Percentiles rank a stretch among this genome's conserved stretches.
These are phyloP conservation scores for Apiotrichum laibachii DNA, from an alignment of 1,284 basidiomycete species.

Conservation along the genomic window DNA sequence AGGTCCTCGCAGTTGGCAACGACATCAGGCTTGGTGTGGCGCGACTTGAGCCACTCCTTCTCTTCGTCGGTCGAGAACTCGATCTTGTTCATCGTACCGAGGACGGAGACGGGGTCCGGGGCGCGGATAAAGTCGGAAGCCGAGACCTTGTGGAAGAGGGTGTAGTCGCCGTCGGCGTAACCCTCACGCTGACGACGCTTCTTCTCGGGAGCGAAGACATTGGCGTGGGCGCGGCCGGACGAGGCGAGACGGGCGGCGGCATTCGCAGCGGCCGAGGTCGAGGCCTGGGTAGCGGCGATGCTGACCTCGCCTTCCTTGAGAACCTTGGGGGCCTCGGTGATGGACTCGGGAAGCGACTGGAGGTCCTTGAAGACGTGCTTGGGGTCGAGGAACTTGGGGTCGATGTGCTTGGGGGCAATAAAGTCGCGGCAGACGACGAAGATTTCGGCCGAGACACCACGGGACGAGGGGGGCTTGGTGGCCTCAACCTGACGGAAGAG, in stretches of 20 bases:
- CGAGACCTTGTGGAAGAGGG: conserved; percentile 72
- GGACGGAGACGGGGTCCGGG: conserved; percentile 70
- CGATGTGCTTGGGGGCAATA: conserved; percentile 90
- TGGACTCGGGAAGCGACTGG: conserved; percentile 54
- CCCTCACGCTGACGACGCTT: conserved; percentile 89
- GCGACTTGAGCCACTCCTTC: conserved; percentile 73
- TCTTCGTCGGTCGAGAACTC: conserved; percentile 80
- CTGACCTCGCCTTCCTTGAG: conserved; percentile 17
- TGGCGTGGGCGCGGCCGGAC: conserved; percentile 60
- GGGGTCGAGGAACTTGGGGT: conserved; percentile 97
- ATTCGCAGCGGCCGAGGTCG: conserved; percentile 38
- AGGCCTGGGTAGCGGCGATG: conserved; percentile 27
- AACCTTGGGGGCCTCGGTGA: conserved; percentile 28
- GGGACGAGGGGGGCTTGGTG: conserved; percentile 96
- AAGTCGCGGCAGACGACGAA: conserved; percentile 98
- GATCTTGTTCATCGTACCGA: conserved; percentile 83
- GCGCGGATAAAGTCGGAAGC: conserved; percentile 72
- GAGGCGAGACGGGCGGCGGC: conserved; percentile 36
- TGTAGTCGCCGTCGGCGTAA: conserved; percentile 94
- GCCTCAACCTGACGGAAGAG: conserved; percentile 96
- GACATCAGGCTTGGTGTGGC: conserved; percentile 75
- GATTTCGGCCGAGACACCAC: conserved; percentile 99
- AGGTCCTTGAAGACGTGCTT: conserved; percentile 96
- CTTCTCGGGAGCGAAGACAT: conserved; percentile 97
- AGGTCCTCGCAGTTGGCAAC: conserved; percentile 82